phyloP scores from a whole-genome alignment of 2,329 filamentous ascomycete genomes.

The Arachnomyces sp. region DNA sequence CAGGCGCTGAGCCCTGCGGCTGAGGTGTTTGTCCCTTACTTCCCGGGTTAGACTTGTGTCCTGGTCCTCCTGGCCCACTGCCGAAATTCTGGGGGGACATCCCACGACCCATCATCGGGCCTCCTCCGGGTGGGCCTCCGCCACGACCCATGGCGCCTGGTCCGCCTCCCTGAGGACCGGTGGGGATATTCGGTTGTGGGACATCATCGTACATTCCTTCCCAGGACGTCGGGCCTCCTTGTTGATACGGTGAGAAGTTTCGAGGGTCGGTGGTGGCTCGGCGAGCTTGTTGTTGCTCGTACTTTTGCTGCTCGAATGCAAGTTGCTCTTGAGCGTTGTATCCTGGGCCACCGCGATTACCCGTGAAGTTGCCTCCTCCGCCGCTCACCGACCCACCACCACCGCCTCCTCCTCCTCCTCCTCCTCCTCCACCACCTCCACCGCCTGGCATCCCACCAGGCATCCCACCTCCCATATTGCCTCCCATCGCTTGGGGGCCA shows the following conservation, averaged over 20 bases:
- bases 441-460: constrained; percentile 18
- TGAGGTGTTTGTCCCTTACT: constrained; percentile 33
- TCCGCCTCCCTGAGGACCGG: constrained; percentile 40
- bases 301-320: constrained; percentile 70
- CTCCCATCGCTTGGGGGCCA: constrained; percentile 20
- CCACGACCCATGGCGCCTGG: constrained; percentile 31
- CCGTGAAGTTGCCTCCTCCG: constrained; percentile 39
- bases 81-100: constrained; percentile 26
- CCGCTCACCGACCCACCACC: constrained; percentile 14
- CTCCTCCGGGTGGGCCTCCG: constrained; percentile 20
- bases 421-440: not conserved
- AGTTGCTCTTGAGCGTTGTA: constrained; percentile 67
- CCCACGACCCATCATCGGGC: constrained; percentile 28
- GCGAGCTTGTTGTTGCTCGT: constrained; percentile 60
- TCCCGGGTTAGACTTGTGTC: constrained; percentile 34
- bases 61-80: constrained; percentile 28
- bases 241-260: constrained; percentile 36
- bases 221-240: constrained; percentile 74
- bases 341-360: constrained; percentile 40
- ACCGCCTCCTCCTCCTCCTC: constrained; percentile 1
- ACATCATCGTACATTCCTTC: constrained; percentile 98
- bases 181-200: constrained; percentile 65
- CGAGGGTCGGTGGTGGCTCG: constrained; percentile 39
- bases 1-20: constrained; percentile 52
- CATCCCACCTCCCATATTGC: constrained; percentile 29